phyloP scores from a whole-genome alignment of 2,329 filamentous ascomycete genomes.

The Byssoonygena ceratinophila region DNA sequence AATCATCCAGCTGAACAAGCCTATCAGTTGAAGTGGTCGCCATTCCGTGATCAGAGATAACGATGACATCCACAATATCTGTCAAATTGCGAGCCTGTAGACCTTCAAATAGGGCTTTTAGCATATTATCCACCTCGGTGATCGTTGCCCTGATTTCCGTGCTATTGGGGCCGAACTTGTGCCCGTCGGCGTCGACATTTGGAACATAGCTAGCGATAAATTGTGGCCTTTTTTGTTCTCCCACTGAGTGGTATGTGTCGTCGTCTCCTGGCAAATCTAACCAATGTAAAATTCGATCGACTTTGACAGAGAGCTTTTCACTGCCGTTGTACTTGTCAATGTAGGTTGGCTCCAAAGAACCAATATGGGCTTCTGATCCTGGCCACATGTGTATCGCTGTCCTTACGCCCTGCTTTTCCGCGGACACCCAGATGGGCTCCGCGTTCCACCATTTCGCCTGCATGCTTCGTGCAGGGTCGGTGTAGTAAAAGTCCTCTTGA shows the following conservation, averaged over 20 bases:
- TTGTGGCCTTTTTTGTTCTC: conserved; percentile 59
- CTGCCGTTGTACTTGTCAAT: conserved; percentile 75
- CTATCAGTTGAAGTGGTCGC: conserved; percentile 75
- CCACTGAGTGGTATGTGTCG: conserved; percentile 33
- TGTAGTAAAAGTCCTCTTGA: conserved; percentile 77
- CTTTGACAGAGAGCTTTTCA: conserved; percentile 64
- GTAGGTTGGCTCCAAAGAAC: conserved; percentile 62
- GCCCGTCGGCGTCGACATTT: conserved; percentile 77
- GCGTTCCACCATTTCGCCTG: conserved; percentile 89
- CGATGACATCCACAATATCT: conserved; percentile 77
- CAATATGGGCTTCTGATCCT: conserved; percentile 79
- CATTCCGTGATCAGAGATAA: conserved; percentile 99
- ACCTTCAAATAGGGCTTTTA: conserved; percentile 63
- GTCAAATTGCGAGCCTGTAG: conserved; percentile 75
- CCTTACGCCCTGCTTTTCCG: conserved; percentile 67
- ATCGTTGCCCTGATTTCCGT: conserved; percentile 80
- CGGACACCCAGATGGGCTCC: conserved; percentile 88
- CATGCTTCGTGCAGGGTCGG: conserved; percentile 62
- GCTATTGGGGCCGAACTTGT: conserved; percentile 85
- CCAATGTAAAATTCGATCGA: conserved; percentile 66
- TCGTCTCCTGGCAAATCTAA: conserved; percentile 71
- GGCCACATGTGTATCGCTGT: conserved; percentile 98
- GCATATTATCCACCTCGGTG: conserved; percentile 66
- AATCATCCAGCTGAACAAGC: conserved; percentile 78
- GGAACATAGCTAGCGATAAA: conserved; percentile 92